Conservation (phyloP, 2,329 filamentous ascomycete genomes). For the Lachnellula occidentalis region DNA sequence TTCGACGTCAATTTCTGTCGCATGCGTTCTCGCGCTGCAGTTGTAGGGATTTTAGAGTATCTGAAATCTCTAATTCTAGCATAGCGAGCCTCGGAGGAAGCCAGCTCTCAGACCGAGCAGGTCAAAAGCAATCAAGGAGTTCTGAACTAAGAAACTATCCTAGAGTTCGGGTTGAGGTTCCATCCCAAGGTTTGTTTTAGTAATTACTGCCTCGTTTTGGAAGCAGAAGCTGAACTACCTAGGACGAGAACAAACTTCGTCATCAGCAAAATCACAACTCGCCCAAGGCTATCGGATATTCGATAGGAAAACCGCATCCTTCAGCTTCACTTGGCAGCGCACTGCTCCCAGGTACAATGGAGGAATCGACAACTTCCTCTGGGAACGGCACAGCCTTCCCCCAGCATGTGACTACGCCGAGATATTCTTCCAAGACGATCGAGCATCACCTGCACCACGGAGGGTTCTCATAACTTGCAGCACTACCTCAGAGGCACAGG, state of each 20-base stretch:
- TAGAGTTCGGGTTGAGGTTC: slow-evolving; percentile 4
- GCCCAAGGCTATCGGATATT: slow-evolving; percentile 11
- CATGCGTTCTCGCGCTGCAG: slow-evolving; percentile 6
- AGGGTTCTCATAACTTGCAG: slow-evolving; percentile 11
- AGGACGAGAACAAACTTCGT: slow-evolving; percentile 4
- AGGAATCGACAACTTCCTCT: slow-evolving; percentile 7
- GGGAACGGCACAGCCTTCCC: slow-evolving; percentile 5
- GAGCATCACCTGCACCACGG: slow-evolving; percentile 1
- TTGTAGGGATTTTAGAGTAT: slow-evolving; percentile 5
- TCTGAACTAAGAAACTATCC: background rate
- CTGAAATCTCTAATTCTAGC: background rate
- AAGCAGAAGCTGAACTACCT: background rate
- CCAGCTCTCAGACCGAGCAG: background rate
- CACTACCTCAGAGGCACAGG: background rate
- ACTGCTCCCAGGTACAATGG: slow-evolving; percentile 7
- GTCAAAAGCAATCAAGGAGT: background rate
- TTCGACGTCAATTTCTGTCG: slow-evolving; percentile 9
- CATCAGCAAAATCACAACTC: slow-evolving; percentile 3
- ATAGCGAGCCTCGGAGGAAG: background rate
- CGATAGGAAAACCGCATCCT: slow-evolving; percentile 8
- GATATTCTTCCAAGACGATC: slow-evolving; percentile 14
- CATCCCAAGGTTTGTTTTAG: background rate
- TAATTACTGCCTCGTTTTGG: background rate
- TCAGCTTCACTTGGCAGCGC: slow-evolving; percentile 14
- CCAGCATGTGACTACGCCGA: slow-evolving; percentile 9